Base-by-base conservation (phyloP, 2,329 filamentous ascomycete species). In the Domatiomyces catenatus region DNA sequence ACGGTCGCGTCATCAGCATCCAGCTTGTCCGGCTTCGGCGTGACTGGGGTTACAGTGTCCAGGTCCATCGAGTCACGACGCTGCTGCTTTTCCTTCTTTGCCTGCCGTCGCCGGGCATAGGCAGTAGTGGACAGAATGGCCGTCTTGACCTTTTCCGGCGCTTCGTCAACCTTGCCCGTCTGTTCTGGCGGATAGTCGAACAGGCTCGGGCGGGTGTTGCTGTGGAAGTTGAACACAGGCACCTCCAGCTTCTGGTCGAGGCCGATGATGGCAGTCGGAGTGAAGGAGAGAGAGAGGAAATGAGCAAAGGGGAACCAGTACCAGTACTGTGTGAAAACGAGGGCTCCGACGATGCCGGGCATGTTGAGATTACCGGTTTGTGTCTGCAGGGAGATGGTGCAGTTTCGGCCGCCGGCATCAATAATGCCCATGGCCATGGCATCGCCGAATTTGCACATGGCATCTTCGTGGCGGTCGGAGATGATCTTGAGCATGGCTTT, bases 261-360 rank as follows among this genome's bases (percentile, higher is more conserved):
- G 53, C 86, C 90, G 60, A 96, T 95, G 63, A 98, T 85, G 1
- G 92, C 85, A 1, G 93, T 98, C 1, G 92, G 92, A n/a, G 86
- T 88, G 70, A 98, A 96, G 62, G 87, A 89, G 54, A 98, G 75
- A 0, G 90, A 93, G 52, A 98, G 68, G 79, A 98, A 98, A 69
- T 98, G 92, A 26, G 92, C 94, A 62, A 96, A 84, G 53, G 92
- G 92, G 79, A 98, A 98, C 92, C 92, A 98, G 73, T 98, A 98
- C 92, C 92, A 98, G 73, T 98, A 98, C 67, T 98, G 92, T 7
- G 89, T 94, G 70, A 98, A 98, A 49, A 98, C 85, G 24, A 88
- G 90, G 81, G 94, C 94, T 59, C 92, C 93, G 17, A 98, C 89
- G 58, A 98, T 94, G 54, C 87, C 93, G 17, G 89, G 81, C 89